Evolutionary conservation across 1,284 basidiomycete species (phyloP).

Genomic region (Pseudozyma flocculosa): DNA sequence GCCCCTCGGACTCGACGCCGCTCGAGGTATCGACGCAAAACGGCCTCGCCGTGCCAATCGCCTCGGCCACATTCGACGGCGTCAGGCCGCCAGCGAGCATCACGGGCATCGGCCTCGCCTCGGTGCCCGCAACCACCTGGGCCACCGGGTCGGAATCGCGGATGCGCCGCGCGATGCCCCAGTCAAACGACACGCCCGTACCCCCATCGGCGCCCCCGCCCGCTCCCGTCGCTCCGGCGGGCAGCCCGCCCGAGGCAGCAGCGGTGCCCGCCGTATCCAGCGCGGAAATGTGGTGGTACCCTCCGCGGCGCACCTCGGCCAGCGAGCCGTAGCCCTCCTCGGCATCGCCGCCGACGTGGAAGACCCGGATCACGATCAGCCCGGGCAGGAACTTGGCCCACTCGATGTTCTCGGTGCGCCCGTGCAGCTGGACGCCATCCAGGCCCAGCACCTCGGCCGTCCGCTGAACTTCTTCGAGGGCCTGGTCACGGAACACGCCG

Average conservation of each 20-base stretch:
- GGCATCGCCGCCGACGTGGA: slow-evolving; percentile 34
- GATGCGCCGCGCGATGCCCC: slow-evolving; percentile 36
- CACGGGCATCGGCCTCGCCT: slow-evolving; percentile 23
- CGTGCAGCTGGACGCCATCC: slow-evolving; percentile 56
- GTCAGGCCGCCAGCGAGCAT: slow-evolving; percentile 53
- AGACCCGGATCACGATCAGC: slow-evolving; percentile 50
- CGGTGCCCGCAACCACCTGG: slow-evolving; percentile 15
- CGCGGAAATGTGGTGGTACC: slow-evolving; percentile 52
- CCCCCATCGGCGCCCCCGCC: slow-evolving; percentile 34
- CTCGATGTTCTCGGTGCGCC: slow-evolving; percentile 43
- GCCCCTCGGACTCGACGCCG: slow-evolving; percentile 52
- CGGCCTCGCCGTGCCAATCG: slow-evolving; percentile 24
- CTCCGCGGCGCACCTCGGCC: slow-evolving; percentile 36
- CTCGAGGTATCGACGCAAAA: slow-evolving; percentile 50
- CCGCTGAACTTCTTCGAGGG: slow-evolving; percentile 43
- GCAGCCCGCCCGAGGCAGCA: background rate
- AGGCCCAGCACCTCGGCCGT: slow-evolving; percentile 36
- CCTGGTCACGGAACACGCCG: slow-evolving; percentile 56
- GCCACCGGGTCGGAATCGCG: slow-evolving; percentile 23
- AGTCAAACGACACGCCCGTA: slow-evolving; percentile 45
- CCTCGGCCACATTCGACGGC: slow-evolving; percentile 42
- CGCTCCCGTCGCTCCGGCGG: slow-evolving; percentile 6
- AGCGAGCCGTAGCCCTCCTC: slow-evolving; percentile 17
- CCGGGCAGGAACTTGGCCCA: slow-evolving; percentile 54
- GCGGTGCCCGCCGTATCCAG: slow-evolving; percentile 42